phyloP scores from a whole-genome alignment of 2,329 filamentous ascomycete genomes.

The Colletotrichum sp. region DNA sequence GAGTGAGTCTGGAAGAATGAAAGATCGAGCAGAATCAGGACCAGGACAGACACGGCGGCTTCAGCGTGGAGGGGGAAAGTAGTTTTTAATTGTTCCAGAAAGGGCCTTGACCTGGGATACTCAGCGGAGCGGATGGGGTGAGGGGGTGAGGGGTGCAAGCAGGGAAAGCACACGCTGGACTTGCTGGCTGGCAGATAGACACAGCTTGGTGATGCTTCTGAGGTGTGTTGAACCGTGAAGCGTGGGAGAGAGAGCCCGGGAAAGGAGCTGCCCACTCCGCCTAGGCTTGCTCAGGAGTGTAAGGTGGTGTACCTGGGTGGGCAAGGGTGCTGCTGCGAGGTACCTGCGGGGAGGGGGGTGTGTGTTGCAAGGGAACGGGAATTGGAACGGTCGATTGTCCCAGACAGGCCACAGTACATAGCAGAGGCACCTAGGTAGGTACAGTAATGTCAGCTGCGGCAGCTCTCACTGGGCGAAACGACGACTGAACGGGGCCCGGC shows the following conservation, averaged over 20 bases:
- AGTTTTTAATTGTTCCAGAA: constrained; percentile 16
- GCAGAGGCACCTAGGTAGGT: neutral
- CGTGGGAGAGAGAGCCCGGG: neutral
- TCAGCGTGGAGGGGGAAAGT: constrained; percentile 3
- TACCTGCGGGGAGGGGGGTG: neutral
- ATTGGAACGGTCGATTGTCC: neutral
- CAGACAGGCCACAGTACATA: neutral
- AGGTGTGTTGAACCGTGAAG: neutral
- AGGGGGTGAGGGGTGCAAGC: neutral
- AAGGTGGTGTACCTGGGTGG: neutral
- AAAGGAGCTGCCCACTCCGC: neutral
- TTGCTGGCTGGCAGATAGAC: neutral
- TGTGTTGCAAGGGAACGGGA: neutral
- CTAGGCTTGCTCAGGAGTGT: neutral
- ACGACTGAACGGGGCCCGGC: neutral
- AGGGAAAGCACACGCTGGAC: neutral
- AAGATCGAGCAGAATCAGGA: neutral
- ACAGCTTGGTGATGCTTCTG: neutral
- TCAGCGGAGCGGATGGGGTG: neutral
- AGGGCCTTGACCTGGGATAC: constrained; percentile 2
- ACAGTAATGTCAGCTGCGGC: neutral
- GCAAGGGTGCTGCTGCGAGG: neutral
- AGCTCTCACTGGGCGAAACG: neutral
- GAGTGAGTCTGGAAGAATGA: neutral
- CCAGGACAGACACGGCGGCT: neutral